Evolutionary conservation across 2,329 filamentous ascomycete species (phyloP), one percentile per base, ranked within the genome.

Genomic region (Arthroderma sp.): DNA sequence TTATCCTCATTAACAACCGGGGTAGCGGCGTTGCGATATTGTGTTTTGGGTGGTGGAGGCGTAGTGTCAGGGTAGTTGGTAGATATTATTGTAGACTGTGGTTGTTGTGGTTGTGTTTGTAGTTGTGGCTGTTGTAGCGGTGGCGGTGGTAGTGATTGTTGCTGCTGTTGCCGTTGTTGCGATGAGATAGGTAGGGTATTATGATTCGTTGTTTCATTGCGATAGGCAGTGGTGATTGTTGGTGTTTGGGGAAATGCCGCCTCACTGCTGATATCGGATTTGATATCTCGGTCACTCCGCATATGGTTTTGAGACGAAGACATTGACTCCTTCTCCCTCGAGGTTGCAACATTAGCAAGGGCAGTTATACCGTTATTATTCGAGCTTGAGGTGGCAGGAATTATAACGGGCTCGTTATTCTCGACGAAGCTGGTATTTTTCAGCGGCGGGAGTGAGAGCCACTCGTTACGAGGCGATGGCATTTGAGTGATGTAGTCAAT

Each of bases 401-500:
- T 22, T 22, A 22, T 22, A 22, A 22, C 15, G 15, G 15, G 15
- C 15, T 22, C 15, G 15, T 22, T 22, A 22, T 22, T 22, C 15
- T 22, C 15, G 15, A 22, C 15, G 15, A 22, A 22, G 15, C 15
- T 22, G 36, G 39, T 40, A 8, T 42, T 40, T 40, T 50, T 46
- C 6, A 51, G 42, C 34, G 50, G 50, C 15, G 50, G 50, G 7
- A 51, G 46, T 5, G 50, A 48, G 11, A 48, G 38, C 27, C 44
- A 38, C n/a, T 50, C 44, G 31, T 39, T 31, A 34, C 38, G 36
- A 3, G 50, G 45, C 5, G 50, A 48, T 4, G 48, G 42, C 44
- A 48, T 51, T 11, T 44, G 48, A 4, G 50, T 51, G 9, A 51
- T 51, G 40, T 50, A 51, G 10, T 48, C 41, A 15, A 51, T 51